Evolutionary conservation across 225 moss, liverwort and hornwort species (phyloP), one percentile per base, ranked within the genome.

Genomic region (Ulota crispa): DNA sequence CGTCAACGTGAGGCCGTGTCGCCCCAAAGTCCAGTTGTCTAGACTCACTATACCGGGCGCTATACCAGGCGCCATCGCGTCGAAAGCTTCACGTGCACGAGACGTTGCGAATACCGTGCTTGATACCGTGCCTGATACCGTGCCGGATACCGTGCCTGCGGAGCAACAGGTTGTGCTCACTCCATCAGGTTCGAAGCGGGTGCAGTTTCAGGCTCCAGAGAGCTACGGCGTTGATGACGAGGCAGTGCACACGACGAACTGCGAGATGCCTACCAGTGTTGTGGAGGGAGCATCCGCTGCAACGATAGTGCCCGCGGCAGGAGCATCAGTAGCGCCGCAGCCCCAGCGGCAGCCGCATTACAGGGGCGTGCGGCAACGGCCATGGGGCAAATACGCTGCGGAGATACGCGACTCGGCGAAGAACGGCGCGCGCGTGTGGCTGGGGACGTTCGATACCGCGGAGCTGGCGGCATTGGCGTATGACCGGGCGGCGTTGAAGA

Each of bases 401-500:
- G 90, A 90, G 73, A 90, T 90, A 23, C 90, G 90, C 0, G 90
- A 90, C 73, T 81, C 86, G 2, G 86, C 90, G 15, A 90, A 84
- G 79, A 81, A 88, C 21, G 86, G 90, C n/a, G 86, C 88, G 7
- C 78, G 90, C 2, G 72, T 90, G 4, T 90, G 90, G 90, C 28
- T 90, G 3, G 90, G 90, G 0, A 88, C 90, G 1, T 90, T 89
- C 69, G 84, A 88, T 59, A 90, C 83, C 0, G 83, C 88, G 42
- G 90, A 90, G 75, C 81, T 81, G 6, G 90, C 90, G 6, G 90
- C 86, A 23, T 28, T 90, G 76, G 90, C 90, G 3, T 90, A 90
- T 28, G 90, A 90, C 27, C 86, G 88, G 27, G 90, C 90, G 4
- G 88, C 90, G 21, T 72, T 90, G 81, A 84, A 82, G 86, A 77